Evolutionary conservation across 345 rosid genomes (phyloP).

Genomic region (Sisymbrium altissimum): DNA sequence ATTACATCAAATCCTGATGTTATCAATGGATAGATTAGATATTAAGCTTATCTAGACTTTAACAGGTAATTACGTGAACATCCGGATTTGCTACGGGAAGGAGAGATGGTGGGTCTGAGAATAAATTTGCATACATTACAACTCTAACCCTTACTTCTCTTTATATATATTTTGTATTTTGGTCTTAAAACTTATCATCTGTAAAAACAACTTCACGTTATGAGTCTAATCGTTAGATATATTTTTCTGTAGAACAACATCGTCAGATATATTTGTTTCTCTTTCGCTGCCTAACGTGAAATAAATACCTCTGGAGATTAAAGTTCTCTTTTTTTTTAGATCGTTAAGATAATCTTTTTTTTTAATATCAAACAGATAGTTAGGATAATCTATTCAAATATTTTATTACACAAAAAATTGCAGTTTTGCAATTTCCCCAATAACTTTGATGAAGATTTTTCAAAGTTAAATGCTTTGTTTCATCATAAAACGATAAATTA

Average conservation of each 20-base stretch:
- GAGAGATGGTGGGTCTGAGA: neutral
- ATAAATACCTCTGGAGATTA: neutral
- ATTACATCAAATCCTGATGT: slow-evolving; percentile 3
- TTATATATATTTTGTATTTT: neutral
- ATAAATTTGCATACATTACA: neutral
- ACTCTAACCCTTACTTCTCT: neutral
- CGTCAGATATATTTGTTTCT: neutral
- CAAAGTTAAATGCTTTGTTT: too few species aligned
- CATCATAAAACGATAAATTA: neutral
- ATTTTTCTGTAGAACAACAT: too few species aligned
- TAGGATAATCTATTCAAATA: neutral
- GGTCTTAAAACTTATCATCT: neutral
- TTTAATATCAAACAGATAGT: too few species aligned
- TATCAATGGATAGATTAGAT: neutral
- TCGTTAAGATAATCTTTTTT: too few species aligned
- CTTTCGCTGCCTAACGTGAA: neutral
- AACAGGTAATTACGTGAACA: slow-evolving; percentile 9
- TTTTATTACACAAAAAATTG: neutral
- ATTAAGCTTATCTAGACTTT: neutral
- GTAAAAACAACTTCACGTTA: neutral
- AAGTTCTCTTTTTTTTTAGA: neutral
- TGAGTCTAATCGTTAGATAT: neutral
- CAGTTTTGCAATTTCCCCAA: neutral
- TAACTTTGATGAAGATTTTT: neutral
- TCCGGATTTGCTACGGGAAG: neutral